Base-by-base conservation (phyloP, 1,284 basidiomycete genomes). In the Vanrija humicola region DNA sequence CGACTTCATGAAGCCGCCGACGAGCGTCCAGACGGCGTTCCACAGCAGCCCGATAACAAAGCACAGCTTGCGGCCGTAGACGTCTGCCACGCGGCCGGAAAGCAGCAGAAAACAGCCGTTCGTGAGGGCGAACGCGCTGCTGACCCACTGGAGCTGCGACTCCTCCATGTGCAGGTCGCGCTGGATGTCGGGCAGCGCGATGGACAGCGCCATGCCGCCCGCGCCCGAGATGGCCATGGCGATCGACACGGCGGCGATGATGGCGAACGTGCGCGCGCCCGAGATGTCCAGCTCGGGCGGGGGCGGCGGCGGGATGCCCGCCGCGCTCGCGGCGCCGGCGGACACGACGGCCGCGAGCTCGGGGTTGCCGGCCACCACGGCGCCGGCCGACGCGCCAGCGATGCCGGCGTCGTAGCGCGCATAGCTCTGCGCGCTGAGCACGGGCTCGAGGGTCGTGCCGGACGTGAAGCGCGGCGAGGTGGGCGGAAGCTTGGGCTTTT, bases 51-150 rank as follows among this genome's bases (percentile, higher is more conserved):
- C 87, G 12, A 77, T 15, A 2, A 84, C 50, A 62, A 88, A 89
- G 0, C 80, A 77, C 52, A 77, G 77, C 67, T 86, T 88, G 34
- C 85, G 78, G 1, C 88, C 88, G 62, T 85, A 82, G 3, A 89
- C 75, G 71, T 90, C 88, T 5, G 87, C 86, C 5, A 89, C 68
- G 43, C 87, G 78, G 0, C 88, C 88, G 39, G 84, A 82, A 1
- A 88, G 77, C 1, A 90, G 74, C 10, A 90, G 78, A 42, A 89
- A 79, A 58, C 88, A 89, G 16, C 86, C 88, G 82, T 85, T 61
- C 9, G 52, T 66, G 19, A 70, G 64, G 0, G 81, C 70, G 65
- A 82, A 84, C 3, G 83, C 81, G 6, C 81, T 81, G 9, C 83
- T 69, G 3, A 87, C 75, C 88, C 88, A 90, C 61, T 88, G 83